Evolutionary conservation across 2,329 filamentous ascomycete genomes (phyloP), one percentile per base, ranked within the genome.

Genomic region (Sarocladium kiliense): DNA sequence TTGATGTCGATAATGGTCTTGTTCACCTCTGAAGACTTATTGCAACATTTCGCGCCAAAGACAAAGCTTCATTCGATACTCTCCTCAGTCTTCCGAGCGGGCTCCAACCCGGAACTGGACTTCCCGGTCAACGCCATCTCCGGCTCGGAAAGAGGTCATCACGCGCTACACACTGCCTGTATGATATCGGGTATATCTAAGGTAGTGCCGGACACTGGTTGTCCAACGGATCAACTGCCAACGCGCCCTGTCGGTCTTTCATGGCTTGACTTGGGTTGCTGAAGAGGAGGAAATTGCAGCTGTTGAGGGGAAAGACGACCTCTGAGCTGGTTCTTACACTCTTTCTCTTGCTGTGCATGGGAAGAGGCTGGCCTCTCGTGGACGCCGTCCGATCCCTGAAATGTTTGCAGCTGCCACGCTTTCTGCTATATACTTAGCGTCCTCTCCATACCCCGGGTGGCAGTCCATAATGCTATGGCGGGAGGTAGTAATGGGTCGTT

Each of bases 181-280:
- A 14, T 23, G 32, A 53, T 53, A 53, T 39, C 50, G 18, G 36
- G 36, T 19, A 53, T 39, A 45, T 47, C 37, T 39, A 18, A 39
- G 14, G 49, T 27, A 39, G 21, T 51, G 16, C 23, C 21, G 66
- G 74, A 70, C 74, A 75, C 74, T 72, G 73, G 71, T 58, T 77
- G 75, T 74, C 71, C 32, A 19, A 41, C 5, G 34, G 50, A 53
- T 53, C 50, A 53, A 25, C 12, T 16, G 16, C 23, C 21, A 56
- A 56, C 57, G 53, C 58, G 54, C 59, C 57, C 44, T 55, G 27
- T 30, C 25, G 16, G 25, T 30, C 27, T 16, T n/a, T 36, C 3
- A 16, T 37, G 27, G 30, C 27, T 21, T 26, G 27, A 34, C 6
- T 14, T 45, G 39, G 53, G 39, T 45, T n/a, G 18, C 21, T 34